Percentiles rank a stretch among this genome's conserved stretches.
Evolutionary conservation across 2,329 filamentous ascomycete genomes (phyloP).

Genomic region (Elsinoe australis): DNA sequence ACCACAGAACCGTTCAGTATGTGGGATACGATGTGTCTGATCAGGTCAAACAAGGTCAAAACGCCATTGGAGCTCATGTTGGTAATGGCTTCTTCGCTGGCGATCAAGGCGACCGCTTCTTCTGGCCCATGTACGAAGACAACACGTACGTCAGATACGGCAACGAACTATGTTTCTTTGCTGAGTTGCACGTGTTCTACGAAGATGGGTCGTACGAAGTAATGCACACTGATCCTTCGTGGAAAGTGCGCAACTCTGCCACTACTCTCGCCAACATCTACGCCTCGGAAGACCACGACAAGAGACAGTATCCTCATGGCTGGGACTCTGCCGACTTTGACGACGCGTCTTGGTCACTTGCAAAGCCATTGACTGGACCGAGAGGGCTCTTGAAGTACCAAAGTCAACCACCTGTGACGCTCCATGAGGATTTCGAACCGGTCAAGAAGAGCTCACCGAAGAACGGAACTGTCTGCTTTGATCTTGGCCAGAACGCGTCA

Average conservation of each 20-base stretch:
- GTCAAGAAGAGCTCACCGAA: conserved; percentile 21
- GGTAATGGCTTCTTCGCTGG: conserved; percentile 43
- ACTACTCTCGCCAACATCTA: conserved; percentile 37
- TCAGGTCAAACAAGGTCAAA: conserved; percentile 29
- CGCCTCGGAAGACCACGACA: conserved; percentile 36
- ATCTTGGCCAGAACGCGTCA: conserved; percentile 32
- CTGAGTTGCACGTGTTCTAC: conserved; percentile 34
- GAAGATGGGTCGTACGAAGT: conserved; percentile 33
- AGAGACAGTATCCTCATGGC: conserved; percentile 30
- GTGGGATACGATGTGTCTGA: conserved; percentile 39
- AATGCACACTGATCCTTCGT: conserved; percentile 34
- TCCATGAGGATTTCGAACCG: conserved; percentile 34
- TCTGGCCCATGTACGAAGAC: conserved; percentile 39
- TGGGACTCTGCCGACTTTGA: conserved; percentile 31
- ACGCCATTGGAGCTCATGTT: conserved; percentile 34
- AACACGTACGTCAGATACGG: conserved; percentile 36
- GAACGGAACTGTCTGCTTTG: conserved; percentile 27
- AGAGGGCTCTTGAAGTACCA: conserved; percentile 36
- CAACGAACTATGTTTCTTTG: conserved; percentile 38
- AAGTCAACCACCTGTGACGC: conserved; percentile 34
- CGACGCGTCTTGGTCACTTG: conserved; percentile 29
- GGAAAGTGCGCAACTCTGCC: conserved; percentile 34
- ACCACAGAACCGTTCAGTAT: conserved; percentile 37
- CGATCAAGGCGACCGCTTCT: conserved; percentile 37
- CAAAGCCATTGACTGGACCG: conserved; percentile 36